Evolutionary conservation across 495 filamentous ascomycete species (phyloP).

Genomic region (Friedmanniomyces simplex): DNA sequence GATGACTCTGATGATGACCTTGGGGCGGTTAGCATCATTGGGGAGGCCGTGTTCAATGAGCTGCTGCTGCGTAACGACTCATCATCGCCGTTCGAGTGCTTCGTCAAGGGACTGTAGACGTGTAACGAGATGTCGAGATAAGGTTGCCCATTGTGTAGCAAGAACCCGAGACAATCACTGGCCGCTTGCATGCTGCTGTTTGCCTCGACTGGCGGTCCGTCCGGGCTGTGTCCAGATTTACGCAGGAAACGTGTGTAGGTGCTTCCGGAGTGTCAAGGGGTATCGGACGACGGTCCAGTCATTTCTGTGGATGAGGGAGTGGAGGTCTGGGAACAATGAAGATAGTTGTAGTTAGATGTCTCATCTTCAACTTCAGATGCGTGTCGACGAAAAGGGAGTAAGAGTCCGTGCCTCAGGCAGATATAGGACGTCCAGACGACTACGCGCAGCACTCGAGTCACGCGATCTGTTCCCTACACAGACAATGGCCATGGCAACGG

Average conservation of each 20-base stretch:
- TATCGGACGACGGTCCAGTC: too few relatives aligned
- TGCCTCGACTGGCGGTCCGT: background rate
- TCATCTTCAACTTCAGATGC: too few relatives aligned
- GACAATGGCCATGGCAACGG: background rate
- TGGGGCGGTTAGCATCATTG: background rate
- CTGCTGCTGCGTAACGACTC: background rate
- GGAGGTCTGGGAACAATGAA: too few relatives aligned
- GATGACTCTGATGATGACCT: background rate
- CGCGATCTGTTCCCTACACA: too few relatives aligned
- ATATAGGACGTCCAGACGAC: too few relatives aligned
- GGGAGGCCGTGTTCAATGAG: background rate
- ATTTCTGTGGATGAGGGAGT: too few relatives aligned
- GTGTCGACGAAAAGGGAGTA: too few relatives aligned
- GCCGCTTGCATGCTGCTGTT: background rate
- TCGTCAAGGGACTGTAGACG: too few relatives aligned
- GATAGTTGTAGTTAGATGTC: too few relatives aligned
- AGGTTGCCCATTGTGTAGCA: slow-evolving; percentile 11
- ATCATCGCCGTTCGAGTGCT: background rate
- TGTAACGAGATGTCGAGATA: slow-evolving; percentile 5
- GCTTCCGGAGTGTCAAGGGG: too few relatives aligned
- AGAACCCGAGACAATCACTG: slow-evolving; percentile 11
- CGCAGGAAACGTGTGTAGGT: background rate
- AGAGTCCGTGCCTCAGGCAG: too few relatives aligned
- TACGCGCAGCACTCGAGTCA: too few relatives aligned
- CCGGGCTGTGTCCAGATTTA: background rate